Evolutionary conservation across 345 rosid species (phyloP).

Genomic region (Citrus reticulata): DNA sequence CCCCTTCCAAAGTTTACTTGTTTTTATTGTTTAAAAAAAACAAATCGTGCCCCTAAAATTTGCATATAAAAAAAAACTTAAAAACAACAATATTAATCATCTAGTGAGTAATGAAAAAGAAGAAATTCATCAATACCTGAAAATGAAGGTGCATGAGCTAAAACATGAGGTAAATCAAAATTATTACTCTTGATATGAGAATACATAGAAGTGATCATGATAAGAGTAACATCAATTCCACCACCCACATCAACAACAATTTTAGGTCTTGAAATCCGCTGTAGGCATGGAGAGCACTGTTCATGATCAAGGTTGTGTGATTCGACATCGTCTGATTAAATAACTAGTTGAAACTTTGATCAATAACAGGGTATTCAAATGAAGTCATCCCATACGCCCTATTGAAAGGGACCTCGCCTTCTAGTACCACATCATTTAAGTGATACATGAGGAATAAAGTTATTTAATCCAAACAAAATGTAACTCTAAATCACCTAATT

Average conservation of each 20-base stretch:
- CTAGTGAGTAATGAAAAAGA: too few species aligned
- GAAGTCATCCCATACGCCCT: constrained; percentile 21
- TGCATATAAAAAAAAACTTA: too few species aligned
- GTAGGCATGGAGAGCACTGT: background rate
- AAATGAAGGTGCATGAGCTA: constrained; percentile 27
- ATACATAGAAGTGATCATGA: background rate
- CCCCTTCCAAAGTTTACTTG: too few species aligned
- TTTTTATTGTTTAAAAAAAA: too few species aligned
- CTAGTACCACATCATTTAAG: constrained; percentile 25
- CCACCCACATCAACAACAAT: background rate
- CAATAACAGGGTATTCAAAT: constrained; percentile 22
- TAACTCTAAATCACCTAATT: too few species aligned
- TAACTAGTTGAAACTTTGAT: constrained; percentile 25
- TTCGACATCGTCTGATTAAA: constrained; percentile 26
- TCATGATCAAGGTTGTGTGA: constrained; percentile 19
- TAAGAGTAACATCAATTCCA: background rate
- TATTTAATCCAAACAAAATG: too few species aligned
- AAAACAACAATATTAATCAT: too few species aligned
- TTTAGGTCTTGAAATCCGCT: background rate
- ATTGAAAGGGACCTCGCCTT: constrained; percentile 33
- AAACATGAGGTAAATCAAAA: constrained; percentile 35
- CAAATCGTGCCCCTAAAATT: too few species aligned
- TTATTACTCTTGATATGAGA: constrained; percentile 8
- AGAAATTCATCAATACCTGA: constrained; percentile 10
- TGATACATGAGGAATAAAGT: constrained; percentile 15